Percentiles rank a stretch among this genome's conserved stretches.
These are phyloP conservation scores for Cudoniella acicularis DNA, from an alignment of 495 filamentous ascomycete species.

Conservation along the genomic window DNA sequence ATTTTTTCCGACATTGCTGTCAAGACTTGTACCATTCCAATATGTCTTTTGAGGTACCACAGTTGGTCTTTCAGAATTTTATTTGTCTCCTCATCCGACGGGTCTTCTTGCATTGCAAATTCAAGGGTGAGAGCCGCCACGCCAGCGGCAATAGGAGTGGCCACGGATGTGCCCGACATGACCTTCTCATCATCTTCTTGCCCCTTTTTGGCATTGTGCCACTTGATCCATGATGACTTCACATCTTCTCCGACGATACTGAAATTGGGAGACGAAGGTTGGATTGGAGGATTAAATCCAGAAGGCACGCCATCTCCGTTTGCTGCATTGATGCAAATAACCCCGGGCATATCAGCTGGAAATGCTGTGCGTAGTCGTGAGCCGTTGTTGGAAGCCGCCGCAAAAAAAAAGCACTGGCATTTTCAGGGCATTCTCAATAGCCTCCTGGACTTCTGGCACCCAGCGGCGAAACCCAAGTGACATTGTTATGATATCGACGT, in stretches of 20 bases:
- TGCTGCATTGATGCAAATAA: slow-evolving; percentile 6
- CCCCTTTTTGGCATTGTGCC: neutral
- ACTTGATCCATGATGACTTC: slow-evolving; percentile 2
- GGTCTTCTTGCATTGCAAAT: neutral
- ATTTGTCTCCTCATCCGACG: neutral
- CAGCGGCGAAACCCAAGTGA: slow-evolving; percentile 17
- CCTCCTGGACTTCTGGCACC: neutral
- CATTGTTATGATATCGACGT: slow-evolving; percentile 22
- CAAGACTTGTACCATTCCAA: neutral
- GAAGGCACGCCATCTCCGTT: neutral
- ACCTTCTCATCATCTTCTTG: neutral
- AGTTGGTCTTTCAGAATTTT: neutral
- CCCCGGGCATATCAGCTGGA: neutral
- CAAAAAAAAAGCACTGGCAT: slow-evolving; percentile 13
- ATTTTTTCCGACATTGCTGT: neutral
- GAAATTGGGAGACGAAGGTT: neutral
- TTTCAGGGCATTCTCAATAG: slow-evolving; percentile 5
- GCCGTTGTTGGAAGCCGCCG: slow-evolving; percentile 18
- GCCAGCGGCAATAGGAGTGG: neutral
- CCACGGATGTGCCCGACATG: neutral
- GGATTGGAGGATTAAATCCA: slow-evolving; percentile 1
- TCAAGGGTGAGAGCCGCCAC: neutral
- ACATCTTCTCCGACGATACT: slow-evolving; percentile 4
- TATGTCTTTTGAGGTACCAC: neutral
- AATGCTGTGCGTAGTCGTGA: slow-evolving; percentile 1